phyloP scores from a whole-genome alignment of 441 rosid genomes.

The Mallotus repandus region DNA sequence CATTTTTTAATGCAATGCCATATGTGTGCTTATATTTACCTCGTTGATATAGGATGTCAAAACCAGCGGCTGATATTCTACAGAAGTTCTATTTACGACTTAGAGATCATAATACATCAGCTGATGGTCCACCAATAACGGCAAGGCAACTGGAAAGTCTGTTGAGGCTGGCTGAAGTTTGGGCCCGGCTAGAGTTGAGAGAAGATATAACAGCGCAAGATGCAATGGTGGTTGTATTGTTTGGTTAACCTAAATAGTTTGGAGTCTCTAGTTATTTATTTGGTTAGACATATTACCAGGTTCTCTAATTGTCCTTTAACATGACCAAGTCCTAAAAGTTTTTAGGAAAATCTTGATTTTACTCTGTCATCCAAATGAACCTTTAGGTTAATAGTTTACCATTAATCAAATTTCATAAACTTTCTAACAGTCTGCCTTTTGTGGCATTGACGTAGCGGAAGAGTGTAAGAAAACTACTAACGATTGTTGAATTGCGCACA shows the following conservation, averaged over 20 bases:
- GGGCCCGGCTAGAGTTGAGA: constrained; percentile 93
- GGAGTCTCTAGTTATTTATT: background rate
- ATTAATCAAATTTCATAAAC: background rate
- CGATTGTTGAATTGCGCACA: too few relatives aligned
- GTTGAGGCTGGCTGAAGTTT: constrained; percentile 90
- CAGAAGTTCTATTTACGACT: constrained; percentile 86
- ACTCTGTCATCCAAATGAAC: background rate
- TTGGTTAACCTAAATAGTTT: background rate
- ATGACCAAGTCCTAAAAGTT: constrained; percentile 1
- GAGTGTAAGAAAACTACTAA: too few relatives aligned
- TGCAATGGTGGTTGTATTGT: constrained; percentile 41
- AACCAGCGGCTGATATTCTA: constrained; percentile 87
- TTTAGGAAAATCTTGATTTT: background rate
- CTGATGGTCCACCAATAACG: constrained; percentile 93
- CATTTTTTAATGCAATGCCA: constrained; percentile 15
- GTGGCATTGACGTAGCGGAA: too few relatives aligned
- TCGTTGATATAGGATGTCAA: constrained; percentile 69
- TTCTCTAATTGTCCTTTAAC: background rate
- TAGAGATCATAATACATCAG: constrained; percentile 88
- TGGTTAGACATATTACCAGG: background rate
- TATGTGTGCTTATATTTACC: constrained; percentile 13
- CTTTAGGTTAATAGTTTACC: background rate
- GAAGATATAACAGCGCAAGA: constrained; percentile 92
- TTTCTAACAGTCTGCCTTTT: background rate
- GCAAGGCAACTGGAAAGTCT: constrained; percentile 97